A percentile compares a stretch with the other conserved stretches of the same genome.
Conservation (phyloP, 1,139 yeast genomes). For the Hanseniaspora sp. region DNA sequence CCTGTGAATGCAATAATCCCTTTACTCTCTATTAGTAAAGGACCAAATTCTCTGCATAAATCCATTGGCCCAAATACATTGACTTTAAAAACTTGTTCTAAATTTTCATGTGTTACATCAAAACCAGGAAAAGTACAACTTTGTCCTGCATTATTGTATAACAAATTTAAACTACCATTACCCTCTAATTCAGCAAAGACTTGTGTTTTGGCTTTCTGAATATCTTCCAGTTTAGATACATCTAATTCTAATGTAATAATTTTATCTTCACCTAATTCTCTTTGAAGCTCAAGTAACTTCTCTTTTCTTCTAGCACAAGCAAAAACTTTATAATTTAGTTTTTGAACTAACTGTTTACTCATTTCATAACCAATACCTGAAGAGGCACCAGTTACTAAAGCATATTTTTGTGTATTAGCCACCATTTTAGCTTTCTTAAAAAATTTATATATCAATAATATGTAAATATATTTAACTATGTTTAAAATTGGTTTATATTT, state of each 20-base stretch:
- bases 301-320: conserved; percentile 72
- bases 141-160: conserved; percentile 61
- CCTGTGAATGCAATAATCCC: conserved; percentile 67
- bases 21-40: conserved; percentile 50
- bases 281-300: conserved; percentile 35
- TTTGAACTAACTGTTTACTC: conserved; percentile 50
- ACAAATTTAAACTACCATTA: conserved; percentile 43
- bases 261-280: conserved; percentile 21
- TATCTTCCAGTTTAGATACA: conserved; percentile 44
- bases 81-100: conserved; percentile 49
- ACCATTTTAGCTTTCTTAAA: no score
- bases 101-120: conserved; percentile 50
- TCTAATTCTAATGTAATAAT: conserved; percentile 37
- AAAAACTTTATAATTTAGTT: conserved; percentile 50
- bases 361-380: conserved; percentile 69
- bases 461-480: no score
- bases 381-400: conserved; percentile 67
- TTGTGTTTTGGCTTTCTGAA: conserved; percentile 36
- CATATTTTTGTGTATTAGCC: conserved; percentile 25
- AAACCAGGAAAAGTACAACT: conserved; percentile 63
- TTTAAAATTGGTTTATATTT: no score
- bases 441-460: no score
- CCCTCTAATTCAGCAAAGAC: conserved; percentile 32
- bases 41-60: conserved; percentile 47
- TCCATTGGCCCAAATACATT: conserved; percentile 63